Evolutionary conservation across 805 yeast species (phyloP), one percentile per base, ranked within the genome.

Genomic region (Grigorovia yakushimaensis): DNA sequence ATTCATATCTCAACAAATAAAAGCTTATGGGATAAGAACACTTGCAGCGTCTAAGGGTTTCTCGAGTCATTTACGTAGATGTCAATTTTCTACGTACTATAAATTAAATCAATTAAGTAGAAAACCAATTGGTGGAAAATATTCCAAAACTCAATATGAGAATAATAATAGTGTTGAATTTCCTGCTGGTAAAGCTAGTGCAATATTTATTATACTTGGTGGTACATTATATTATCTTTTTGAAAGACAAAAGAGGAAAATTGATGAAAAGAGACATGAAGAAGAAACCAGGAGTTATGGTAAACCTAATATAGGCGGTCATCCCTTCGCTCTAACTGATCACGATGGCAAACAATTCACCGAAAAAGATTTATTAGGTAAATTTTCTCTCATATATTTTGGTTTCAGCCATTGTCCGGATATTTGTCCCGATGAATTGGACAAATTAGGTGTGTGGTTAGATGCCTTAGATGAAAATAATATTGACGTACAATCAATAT

Each of bases 381-480:
- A 78, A 62, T 93, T 88, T 66, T 79, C 91, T 10, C 70, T 93
- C 42, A 66, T 91, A n/a, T 93, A 93, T 65, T 93, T 93, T 68
- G 98, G 98, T 0, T 93, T 93, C 71, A 85, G 96, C 4, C 89
- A 89, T 68, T 93, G 98, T 69, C 98, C 98, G 6, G 98, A 93
- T 67, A 89, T 93, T 46, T 93, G 98, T 67, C 98, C 98, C 10
- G 98, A 93, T 65, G 98, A 93, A 65, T 76, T 93, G 50, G 98
- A 93, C 64, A 87, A 91, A 61, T 74, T 93, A 61, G 91, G 96
- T 4, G 73, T 70, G 44, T 77, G 71, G 75, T 71, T 77, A 59
- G 78, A 76, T 53, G 74, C 72, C 36, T 72, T 91, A 60, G 79
- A 83, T 60, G 62, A 65, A 41, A 73, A 78, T 46, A 73, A 74